Conservation (phyloP, 306 rosid genomes). For the Pyrus betulifolia region DNA sequence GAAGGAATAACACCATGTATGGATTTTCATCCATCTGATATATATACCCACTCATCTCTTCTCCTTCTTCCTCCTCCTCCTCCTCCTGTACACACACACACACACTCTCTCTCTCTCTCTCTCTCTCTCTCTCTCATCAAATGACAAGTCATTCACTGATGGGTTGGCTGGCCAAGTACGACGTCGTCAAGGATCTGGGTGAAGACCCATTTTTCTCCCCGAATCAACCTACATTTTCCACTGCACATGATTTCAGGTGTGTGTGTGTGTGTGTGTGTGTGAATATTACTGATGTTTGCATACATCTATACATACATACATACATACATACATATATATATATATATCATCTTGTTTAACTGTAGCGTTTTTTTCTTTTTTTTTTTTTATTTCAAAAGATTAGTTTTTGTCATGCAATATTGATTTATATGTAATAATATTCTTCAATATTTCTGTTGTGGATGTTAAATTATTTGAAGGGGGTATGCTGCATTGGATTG, state of each 20-base stretch:
- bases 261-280: background rate
- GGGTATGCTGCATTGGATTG: conserved; percentile 25
- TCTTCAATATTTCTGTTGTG: background rate
- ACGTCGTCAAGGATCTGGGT: background rate
- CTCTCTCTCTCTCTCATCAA: background rate
- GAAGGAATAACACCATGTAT: background rate
- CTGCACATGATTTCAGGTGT: conserved; percentile 28
- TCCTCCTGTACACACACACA: background rate
- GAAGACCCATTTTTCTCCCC: conserved; percentile 28
- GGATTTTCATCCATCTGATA: background rate
- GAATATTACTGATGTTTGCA: background rate
- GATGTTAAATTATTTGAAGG: background rate
- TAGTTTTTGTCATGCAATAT: background rate
- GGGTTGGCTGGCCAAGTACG: conserved; percentile 14
- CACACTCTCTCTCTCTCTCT: background rate
- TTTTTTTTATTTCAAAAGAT: background rate
- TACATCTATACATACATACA: too few species aligned
- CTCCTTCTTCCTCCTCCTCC: background rate
- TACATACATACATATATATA: background rate
- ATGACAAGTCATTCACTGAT: conserved; percentile 16
- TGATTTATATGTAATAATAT: background rate
- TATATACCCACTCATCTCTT: conserved; percentile 20
- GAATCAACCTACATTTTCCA: conserved; percentile 9
- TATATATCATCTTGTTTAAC: background rate
- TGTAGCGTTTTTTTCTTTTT: background rate